Base-by-base conservation (phyloP, 257 asterid genomes). In the Eucommia ulmoides region DNA sequence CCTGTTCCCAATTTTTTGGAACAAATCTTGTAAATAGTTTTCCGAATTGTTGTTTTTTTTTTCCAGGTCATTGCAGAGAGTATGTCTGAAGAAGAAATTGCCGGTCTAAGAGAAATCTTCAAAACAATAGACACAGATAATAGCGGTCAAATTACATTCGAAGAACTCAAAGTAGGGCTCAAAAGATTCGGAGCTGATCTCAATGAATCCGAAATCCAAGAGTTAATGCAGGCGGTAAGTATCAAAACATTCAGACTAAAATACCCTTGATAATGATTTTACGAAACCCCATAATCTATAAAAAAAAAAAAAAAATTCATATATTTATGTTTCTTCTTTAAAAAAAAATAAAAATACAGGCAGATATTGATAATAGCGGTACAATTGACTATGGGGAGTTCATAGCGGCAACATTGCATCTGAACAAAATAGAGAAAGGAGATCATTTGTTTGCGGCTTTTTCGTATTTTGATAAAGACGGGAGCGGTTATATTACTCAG, bases 51-150 rank as follows among this genome's bases (percentile, higher is more conserved):
- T 29, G 22, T 46, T 23, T 7, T 58, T 51, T 44, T 8, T 59
- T 29, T 29, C 41, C 48, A 88, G 97, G 84, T 88, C 20, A 88
- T 88, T 41, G 97, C 95, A 17, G 93, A 80, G 53, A 68, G 74
- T 50, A 83, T 88, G 19, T 82, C 95, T 0, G 93, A 84, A 70
- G 97, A 88, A 60, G 95, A 88, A 73, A 88, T 82, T 45, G 95
- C 93, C 0, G 94, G 97, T 24, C 60, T 88, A 2, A 88, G 70
- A 61, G 94, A 81, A 66, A 81, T 80, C 80, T 84, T 88, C 53
- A 81, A 75, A 63, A 74, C 72, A 82, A 75, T 84, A 14, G 95
- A 88, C 38, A 68, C 82, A 49, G 95, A 88, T 61, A 74, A 71
- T 51, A 88, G 97, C 42, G 95, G 97, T 9, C 84, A 82, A 23